Evolutionary conservation across 768 basidiomycete genomes (phyloP), one percentile per base, ranked within the genome.

Genomic region (Amanita phalloides): DNA sequence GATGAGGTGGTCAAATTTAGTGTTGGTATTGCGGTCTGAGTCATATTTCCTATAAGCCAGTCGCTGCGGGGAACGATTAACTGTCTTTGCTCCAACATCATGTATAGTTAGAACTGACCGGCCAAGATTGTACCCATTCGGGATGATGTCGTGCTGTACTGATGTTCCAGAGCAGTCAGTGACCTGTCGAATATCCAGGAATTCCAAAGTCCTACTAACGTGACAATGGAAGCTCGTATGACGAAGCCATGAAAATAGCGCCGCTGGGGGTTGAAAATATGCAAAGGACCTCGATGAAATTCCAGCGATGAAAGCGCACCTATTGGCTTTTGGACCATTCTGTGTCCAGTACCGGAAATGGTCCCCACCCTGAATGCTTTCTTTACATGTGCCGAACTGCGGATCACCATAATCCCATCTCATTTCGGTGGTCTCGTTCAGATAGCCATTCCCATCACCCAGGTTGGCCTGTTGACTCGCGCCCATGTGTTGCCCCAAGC

Each of bases 271-370:
- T 3, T 13, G 11, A 37, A 13, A 11, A 13, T 84, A 55, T 23
- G 41, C 28, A 32, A 47, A 26, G 21, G 45, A 5, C 9, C 23
- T 20, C 10, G 8, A 37, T n/a, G 36, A 28, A 11, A 45, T 25
- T 33, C 17, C n/a, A 26, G 2, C 1, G 43, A 45, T 30, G 9
- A 11, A 6, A 25, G 60, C 75, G 42, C 48, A 80, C 82, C 75
- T 85, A 58, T 89, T 72, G 5, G 71, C 82, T 3, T 64, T 26
- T 10, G 68, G 55, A 0, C 90, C 90, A 53, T 88, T 75, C 68
- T 94, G 92, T 4, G 73, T 65, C 91, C 90, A 94, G 64, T 92
- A 94, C 37, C 92, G 78, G 62, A 92, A 79, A 62, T 96, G 92
- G 60, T 87, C 77, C 5, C 93, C 93, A 1, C 92, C 92, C 57